Evolutionary conservation across 1,284 basidiomycete genomes (phyloP).

Genomic region (Filobasidium uniguttulatum): DNA sequence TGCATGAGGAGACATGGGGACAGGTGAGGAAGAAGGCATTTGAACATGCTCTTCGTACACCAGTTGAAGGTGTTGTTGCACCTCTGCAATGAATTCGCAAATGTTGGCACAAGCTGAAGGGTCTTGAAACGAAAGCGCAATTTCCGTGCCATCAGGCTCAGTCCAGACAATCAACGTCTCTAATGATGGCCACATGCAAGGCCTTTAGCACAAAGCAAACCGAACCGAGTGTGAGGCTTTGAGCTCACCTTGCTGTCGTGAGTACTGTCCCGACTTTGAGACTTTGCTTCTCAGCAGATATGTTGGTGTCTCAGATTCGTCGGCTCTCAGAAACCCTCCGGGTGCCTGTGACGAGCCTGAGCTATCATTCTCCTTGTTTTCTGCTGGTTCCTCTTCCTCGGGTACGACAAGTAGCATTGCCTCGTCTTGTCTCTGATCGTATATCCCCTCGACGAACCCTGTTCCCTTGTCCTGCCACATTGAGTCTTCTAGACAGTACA

Average conservation of each 20-base stretch:
- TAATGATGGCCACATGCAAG: conserved; percentile 27
- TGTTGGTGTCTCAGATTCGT: conserved; percentile 19
- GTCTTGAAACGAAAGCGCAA: conserved; percentile 94
- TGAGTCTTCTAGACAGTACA: conserved; percentile 77
- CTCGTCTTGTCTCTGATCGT: conserved; percentile 60
- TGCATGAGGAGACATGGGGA: conserved; percentile 24
- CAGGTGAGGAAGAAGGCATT: conserved; percentile 27
- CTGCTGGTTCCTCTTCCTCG: conserved; percentile 17
- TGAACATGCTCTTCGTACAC: conserved; percentile 20
- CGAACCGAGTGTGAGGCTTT: conserved; percentile 6
- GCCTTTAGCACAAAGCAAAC: too few relatives aligned
- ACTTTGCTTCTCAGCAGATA: conserved; percentile 17
- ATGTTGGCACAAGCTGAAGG: conserved; percentile 90
- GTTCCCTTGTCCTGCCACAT: conserved; percentile 89
- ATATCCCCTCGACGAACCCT: conserved; percentile 79
- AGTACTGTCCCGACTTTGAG: conserved; percentile 65
- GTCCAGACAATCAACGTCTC: conserved; percentile 99
- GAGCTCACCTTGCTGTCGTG: conserved; percentile 70
- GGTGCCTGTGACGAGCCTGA: conserved; percentile 6
- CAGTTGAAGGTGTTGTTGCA: conserved; percentile 47
- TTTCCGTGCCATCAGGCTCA: conserved; percentile 83
- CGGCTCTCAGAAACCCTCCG: conserved; percentile 29
- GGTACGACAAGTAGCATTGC: conserved; percentile 70
- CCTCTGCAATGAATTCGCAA: conserved; percentile 92
- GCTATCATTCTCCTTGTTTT: conserved; percentile 11